phyloP scores from a whole-genome alignment of 2,329 filamentous ascomycete species.

The Alternaria arbusti region DNA sequence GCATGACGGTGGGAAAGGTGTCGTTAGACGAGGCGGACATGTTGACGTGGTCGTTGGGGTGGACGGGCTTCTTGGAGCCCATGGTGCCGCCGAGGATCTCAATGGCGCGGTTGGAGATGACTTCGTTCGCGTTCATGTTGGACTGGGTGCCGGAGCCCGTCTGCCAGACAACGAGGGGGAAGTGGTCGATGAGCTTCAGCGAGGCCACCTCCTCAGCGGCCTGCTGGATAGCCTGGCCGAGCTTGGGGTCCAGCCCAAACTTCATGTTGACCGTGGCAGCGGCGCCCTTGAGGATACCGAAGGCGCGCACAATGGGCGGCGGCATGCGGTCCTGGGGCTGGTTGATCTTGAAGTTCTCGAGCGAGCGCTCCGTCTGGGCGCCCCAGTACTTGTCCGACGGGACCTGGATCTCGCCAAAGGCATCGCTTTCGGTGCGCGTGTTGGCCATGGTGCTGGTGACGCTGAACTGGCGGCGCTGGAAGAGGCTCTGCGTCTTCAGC shows the following conservation, averaged over 20 bases:
- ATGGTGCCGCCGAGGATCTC: conserved; percentile 93
- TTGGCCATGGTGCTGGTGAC: conserved; percentile 46
- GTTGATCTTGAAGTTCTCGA: conserved; percentile 99
- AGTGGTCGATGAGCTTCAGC: conserved; percentile 94
- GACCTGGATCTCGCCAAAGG: conserved; percentile 96
- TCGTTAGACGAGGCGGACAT: conserved; percentile 99
- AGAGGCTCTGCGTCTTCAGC: conserved; percentile 22
- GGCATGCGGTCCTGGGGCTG: conserved; percentile 99
- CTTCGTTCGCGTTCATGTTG: conserved; percentile 99
- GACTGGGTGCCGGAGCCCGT: conserved; percentile 98
- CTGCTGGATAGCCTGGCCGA: conserved; percentile 92
- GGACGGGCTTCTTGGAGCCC: conserved; percentile 97
- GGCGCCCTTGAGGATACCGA: conserved; percentile 96
- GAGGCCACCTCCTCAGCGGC: conserved; percentile 92
- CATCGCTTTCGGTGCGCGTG: conserved; percentile 90
- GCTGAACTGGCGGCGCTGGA: conserved; percentile 41
- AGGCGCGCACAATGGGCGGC: conserved; percentile 86
- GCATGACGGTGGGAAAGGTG: conserved; percentile 99
- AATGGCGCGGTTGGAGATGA: conserved; percentile 98
- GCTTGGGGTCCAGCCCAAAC: conserved; percentile 86
- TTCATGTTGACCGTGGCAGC: conserved; percentile 95
- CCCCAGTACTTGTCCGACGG: conserved; percentile 96
- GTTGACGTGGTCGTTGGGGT: conserved; percentile 99
- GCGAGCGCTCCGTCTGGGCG: conserved; percentile 92
- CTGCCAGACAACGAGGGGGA: conserved; percentile 99